Base-by-base conservation (phyloP, 208 protist genomes). In the Herpetomonas muscarum region DNA sequence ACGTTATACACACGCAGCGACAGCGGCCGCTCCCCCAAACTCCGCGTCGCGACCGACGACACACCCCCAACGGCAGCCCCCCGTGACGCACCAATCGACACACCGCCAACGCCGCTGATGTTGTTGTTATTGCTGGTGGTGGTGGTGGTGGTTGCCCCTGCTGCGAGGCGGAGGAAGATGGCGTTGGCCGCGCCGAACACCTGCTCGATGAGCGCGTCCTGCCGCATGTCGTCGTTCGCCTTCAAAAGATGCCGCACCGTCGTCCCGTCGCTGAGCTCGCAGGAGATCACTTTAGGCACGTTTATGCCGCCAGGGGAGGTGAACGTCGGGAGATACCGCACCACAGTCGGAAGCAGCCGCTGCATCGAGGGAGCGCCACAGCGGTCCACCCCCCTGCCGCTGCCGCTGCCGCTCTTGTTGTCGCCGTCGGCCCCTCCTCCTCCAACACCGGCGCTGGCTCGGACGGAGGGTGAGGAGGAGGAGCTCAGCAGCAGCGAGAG, bases 161-260 rank as follows among this genome's bases (percentile, higher is more conserved):
- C n/a, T n/a, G n/a, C n/a, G n/a, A n/a, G n/a, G n/a, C 53, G 52
- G 12, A 24, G 34, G 26, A 81, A 69, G 1, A 99, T 93, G 22
- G 25, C 15, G 50, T 90, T 99, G 70, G 66, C 93, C 7, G 77
- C 86, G 21, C 19, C 17, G 59, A 96, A 99, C 76, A 81, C 94
- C 64, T 98, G 97, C 75, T 99, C 81, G 64, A 99, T 97, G 4
- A 98, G 79, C 2, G 91, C 93, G 70, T 99, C 98, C 68, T 99
- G 97, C 2, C 97, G 79, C 41, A 97, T 28, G 64, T 99, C 97
- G 74, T 98, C 96, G 9, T 87, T 81, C 0, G 81, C 61, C 56
- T 97, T 97, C 19, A 97, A 65, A 2, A 97, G 73, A 64, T 98
- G 93, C 47, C 70, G 79, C 34, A 97, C 87, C 22, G 64, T 28